Conservation (phyloP, 148 eudicot species). For the Rhododendron griersonianum region DNA sequence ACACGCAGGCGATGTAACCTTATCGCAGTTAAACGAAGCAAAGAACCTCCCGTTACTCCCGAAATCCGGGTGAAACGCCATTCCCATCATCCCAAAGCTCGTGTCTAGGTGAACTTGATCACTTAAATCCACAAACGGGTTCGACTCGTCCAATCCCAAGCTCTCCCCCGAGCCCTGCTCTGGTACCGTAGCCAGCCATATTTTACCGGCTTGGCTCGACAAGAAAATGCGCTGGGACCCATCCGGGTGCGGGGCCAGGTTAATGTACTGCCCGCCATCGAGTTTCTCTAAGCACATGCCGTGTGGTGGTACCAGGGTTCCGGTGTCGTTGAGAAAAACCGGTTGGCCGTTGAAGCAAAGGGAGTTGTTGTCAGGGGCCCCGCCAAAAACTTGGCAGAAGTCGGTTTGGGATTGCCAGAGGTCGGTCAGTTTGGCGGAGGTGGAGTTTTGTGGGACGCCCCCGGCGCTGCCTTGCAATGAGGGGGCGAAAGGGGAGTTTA, state of each 20-base stretch:
- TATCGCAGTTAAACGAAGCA: constrained; percentile 82
- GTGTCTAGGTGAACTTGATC: constrained; percentile 77
- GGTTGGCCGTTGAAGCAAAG: constrained; percentile 65
- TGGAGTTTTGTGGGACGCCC: constrained; percentile 36
- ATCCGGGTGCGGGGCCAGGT: constrained; percentile 87
- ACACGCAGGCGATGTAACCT: constrained; percentile 58
- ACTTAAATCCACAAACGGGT: constrained; percentile 81
- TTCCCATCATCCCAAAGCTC: constrained; percentile 81
- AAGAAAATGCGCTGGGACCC: constrained; percentile 83
- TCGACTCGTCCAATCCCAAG: constrained; percentile 61
- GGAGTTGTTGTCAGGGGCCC: constrained; percentile 27
- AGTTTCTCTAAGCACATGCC: constrained; percentile 91
- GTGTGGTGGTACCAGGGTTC: constrained; percentile 36
- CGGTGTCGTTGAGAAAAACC: constrained; percentile 33
- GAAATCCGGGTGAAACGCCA: constrained; percentile 89
- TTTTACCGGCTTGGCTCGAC: constrained; percentile 70
- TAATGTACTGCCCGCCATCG: constrained; percentile 53
- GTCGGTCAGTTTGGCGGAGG: constrained; percentile 50
- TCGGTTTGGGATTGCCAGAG: constrained; percentile 77
- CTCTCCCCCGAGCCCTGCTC: constrained; percentile 59
- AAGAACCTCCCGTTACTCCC: constrained; percentile 75
- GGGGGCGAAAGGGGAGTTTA: constrained; percentile 78
- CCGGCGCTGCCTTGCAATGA: constrained; percentile 54
- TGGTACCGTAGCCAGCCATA: constrained; percentile 72
- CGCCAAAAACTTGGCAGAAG: constrained; percentile 66